phyloP scores from a whole-genome alignment of 768 basidiomycete genomes.

The Suillus variegatus region DNA sequence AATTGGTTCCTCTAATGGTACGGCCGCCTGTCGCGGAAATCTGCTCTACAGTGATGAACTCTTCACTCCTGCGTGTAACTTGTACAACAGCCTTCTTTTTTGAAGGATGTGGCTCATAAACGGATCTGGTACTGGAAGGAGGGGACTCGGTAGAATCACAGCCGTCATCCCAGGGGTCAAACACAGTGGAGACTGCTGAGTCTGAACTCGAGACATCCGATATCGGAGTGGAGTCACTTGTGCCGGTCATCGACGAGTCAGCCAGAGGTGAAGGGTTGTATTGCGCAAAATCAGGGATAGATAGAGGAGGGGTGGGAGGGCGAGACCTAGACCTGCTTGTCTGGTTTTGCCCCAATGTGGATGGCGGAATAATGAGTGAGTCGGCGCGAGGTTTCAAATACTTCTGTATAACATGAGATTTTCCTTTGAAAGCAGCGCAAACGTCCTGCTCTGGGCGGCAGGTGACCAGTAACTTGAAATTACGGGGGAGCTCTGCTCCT shows the following conservation, averaged over 20 bases:
- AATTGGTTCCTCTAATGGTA: not conserved
- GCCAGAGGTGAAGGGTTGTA: not conserved
- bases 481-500: conserved; percentile 17
- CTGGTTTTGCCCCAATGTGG: no score
- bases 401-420: conserved; percentile 6
- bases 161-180: not conserved
- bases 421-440: conserved; percentile 7
- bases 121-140: not conserved
- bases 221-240: not conserved
- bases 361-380: not conserved
- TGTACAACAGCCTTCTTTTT: not conserved
- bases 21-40: not conserved
- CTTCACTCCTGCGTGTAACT: not conserved
- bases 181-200: not conserved
- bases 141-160: not conserved
- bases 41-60: not conserved
- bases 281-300: not conserved
- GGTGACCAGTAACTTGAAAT: conserved; percentile 29
- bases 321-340: not conserved
- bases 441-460: conserved; percentile 28
- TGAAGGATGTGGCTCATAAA: not conserved
- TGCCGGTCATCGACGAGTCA: not conserved
- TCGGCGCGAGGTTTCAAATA: not conserved
- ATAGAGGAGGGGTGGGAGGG: not conserved
- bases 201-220: not conserved